Evolutionary conservation across 2,329 filamentous ascomycete species (phyloP), one percentile per base, ranked within the genome.

Genomic region (Leptoxyphium fumago): DNA sequence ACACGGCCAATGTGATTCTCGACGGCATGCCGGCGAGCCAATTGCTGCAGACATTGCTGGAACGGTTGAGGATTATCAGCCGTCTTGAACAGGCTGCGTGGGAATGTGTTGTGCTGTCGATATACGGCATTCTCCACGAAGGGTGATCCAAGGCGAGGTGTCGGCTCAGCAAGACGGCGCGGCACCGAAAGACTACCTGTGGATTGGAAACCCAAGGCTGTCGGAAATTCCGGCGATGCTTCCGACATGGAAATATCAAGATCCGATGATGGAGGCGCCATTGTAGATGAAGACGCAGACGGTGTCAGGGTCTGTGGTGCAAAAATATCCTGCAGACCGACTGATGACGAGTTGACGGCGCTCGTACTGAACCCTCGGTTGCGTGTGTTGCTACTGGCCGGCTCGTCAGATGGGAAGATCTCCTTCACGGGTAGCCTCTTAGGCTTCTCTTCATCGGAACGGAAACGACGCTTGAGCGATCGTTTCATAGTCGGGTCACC

Each of bases 331-430:
- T 73, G 65, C 29, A 78, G 64, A 43, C 70, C 66, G 42, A 66
- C 61, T 52, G 64, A 69, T 42, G 69, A 67, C 48, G 66, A 67
- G 7, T 26, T 26, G 46, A 75, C 69, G 43, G 75, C 73, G 41
- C 75, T 72, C 18, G 74, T 67, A 40, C 75, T 80, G 52, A 77
- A 78, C 44, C 77, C 77, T 38, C 77, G 73, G 51, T 71, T 77
- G 36, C 77, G 71, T 29, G 77, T 69, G 43, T 71, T 70, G 9
- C 66, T 64, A 46, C 75, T 70, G 26, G 64, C 61, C 34, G 65
- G 62, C 29, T 63, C 62, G 4, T 36, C 32, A 15, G 15, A 15
- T 44, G 65, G 63, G 48, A 73, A 69, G 8, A 72, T 55, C 45
- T 70, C 62, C 42, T 67, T 61, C 7, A 69, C 53, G 6, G 61